Percentiles rank a stretch among this genome's conserved stretches.
Conservation (phyloP, 1,139 yeast species). For the Trichomonascaceae sp. region DNA sequence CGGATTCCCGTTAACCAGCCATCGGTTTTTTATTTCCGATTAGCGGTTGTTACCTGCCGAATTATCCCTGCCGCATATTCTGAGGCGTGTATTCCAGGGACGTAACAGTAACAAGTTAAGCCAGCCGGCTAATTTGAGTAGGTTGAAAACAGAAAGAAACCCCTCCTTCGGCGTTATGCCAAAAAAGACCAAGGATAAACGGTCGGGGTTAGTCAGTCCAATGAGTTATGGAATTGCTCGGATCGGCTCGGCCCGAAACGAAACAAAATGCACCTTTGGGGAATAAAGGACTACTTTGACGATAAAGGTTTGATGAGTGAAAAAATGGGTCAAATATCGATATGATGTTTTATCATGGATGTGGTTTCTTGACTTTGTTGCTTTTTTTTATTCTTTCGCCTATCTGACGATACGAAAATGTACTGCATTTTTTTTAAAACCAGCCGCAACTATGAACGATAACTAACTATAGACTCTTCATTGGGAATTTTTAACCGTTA, state of each 20-base stretch:
- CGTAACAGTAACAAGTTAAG: neutral
- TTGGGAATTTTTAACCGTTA: neutral
- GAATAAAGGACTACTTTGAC: neutral
- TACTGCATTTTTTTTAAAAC: too few relatives aligned
- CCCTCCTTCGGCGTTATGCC: neutral
- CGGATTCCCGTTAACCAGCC: neutral
- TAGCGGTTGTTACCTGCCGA: neutral
- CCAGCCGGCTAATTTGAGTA: neutral
- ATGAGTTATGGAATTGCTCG: neutral
- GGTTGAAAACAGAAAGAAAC: neutral
- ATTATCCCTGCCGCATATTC: neutral
- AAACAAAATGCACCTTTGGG: neutral
- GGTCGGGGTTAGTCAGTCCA: neutral
- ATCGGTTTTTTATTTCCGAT: neutral
- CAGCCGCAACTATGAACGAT: neutral
- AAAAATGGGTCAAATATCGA: neutral
- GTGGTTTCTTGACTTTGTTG: neutral
- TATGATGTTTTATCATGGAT: neutral
- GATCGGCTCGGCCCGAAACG: conserved; percentile 6
- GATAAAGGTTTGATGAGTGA: too few relatives aligned
- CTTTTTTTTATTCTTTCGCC: neutral
- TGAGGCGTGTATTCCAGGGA: neutral
- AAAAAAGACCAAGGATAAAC: neutral
- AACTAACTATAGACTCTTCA: neutral
- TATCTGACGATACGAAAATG: neutral